phyloP scores from a whole-genome alignment of 73 alveolate species.

The Uronychia binucleata region DNA sequence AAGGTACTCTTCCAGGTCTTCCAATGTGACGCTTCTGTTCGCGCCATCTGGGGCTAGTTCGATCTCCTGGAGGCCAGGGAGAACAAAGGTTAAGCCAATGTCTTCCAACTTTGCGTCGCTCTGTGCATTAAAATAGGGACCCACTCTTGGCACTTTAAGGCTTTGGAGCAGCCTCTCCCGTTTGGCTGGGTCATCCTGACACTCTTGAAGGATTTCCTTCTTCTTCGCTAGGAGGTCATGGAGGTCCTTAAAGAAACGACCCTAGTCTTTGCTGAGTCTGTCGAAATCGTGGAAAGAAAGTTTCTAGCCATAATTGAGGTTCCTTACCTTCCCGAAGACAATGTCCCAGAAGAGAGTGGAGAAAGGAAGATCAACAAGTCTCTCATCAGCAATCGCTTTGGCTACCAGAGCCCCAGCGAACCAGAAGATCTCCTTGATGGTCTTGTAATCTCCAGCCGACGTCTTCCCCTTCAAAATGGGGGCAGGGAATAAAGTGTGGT shows the following conservation, averaged over 20 bases:
- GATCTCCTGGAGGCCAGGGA: constrained; percentile 86
- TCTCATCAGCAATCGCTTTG: constrained; percentile 91
- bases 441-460: constrained; percentile 59
- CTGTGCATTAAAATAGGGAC: not conserved
- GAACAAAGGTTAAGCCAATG: constrained; percentile 70
- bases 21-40: constrained; percentile 62
- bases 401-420: constrained; percentile 91
- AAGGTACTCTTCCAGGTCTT: constrained; percentile 82
- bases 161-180: constrained; percentile 16
- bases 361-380: constrained; percentile 89
- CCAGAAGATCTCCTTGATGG: constrained; percentile 57
- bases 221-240: constrained; percentile 58
- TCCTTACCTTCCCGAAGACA: constrained; percentile 59
- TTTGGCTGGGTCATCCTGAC: constrained; percentile 20
- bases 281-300: constrained; percentile 60
- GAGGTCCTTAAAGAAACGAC: constrained; percentile 57
- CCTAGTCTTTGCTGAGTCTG: constrained; percentile 54
- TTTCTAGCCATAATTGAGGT: constrained; percentile 13
- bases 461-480: constrained; percentile 46
- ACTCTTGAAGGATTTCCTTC: constrained; percentile 46
- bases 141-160: constrained; percentile 15
- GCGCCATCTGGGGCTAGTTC: constrained; percentile 78
- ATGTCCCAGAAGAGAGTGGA: constrained; percentile 83
- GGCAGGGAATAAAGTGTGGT: constrained; percentile 84
- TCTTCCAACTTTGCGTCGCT: constrained; percentile 62